A percentile compares a stretch with the other conserved stretches of the same genome.
phyloP scores from a whole-genome alignment of 495 filamentous ascomycete species.

The Penicillium chermesinum region DNA sequence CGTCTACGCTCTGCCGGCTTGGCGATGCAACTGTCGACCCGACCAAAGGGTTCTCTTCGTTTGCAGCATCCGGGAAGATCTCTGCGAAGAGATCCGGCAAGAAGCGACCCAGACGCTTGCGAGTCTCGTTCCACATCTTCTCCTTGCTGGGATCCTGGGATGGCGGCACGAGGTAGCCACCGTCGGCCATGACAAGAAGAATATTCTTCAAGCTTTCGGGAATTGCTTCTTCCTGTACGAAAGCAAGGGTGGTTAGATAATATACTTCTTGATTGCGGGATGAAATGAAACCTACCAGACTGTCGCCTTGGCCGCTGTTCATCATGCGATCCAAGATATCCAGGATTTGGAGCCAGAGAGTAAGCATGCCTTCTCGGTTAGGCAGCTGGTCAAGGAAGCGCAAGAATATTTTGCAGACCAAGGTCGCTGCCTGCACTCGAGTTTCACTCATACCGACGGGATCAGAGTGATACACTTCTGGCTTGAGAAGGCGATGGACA shows the following conservation, averaged over 20 bases:
- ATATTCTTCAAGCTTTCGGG: conserved; percentile 96
- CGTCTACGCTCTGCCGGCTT: conserved; percentile 6
- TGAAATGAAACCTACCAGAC: conserved; percentile 56
- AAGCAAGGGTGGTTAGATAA: conserved; percentile 8
- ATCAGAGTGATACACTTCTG: conserved; percentile 91
- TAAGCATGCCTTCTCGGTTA: conserved; percentile 86
- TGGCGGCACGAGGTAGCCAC: conserved; percentile 74
- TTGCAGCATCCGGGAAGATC: conserved; percentile 40
- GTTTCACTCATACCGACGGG: conserved; percentile 93
- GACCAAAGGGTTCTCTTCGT: conserved; percentile 24
- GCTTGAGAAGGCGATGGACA: conserved; percentile 81
- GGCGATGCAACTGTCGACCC: conserved; percentile 21
- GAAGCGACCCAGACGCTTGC: conserved; percentile 86
- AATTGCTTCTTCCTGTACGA: conserved; percentile 54
- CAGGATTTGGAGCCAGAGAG: conserved; percentile 87
- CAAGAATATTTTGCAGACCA: conserved; percentile 92
- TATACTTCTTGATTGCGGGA: neutral
- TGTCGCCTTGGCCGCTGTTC: conserved; percentile 92
- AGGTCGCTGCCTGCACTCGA: conserved; percentile 81
- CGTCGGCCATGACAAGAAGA: conserved; percentile 89
- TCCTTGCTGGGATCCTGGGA: conserved; percentile 39
- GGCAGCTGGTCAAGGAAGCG: conserved; percentile 84
- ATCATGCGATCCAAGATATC: conserved; percentile 95
- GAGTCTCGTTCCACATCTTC: conserved; percentile 61
- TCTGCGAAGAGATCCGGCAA: conserved; percentile 65